Base-by-base conservation (phyloP, 257 asterid species). In the Nicotiana paniculata region DNA sequence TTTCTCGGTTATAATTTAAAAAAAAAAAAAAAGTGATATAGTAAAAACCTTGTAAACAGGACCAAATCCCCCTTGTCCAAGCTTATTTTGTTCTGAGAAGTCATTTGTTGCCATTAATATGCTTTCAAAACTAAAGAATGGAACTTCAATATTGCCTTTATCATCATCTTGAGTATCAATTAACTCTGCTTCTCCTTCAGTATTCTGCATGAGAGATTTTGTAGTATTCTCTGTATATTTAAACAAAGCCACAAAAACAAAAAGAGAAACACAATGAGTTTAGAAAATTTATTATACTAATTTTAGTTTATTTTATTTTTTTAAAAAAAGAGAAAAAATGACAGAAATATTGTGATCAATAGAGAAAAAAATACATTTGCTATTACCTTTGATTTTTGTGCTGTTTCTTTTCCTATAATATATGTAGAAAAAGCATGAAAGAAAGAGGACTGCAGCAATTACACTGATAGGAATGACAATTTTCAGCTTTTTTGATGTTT, bases 1-100 rank as follows among this genome's bases (percentile, higher is more conserved):
- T 65, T 65, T 30, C 10, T 65, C 12, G 8, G 1, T 6, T 70
- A 21, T 21, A 5, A 43, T 32, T 21, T 21, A 21, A 21, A 21
- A 28, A 28, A 28, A 28, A 39, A 39, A 10, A 43, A 5, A 70
- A n/a, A 70, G 8, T 11, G 35, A 46, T 72, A 12, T 72, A 43
- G 24, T 37, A 39, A 37, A 13, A 43, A 72, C 79, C 79, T 72
- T 46, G 59, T 72, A 72, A 46, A 72, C 79, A 72, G 79, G 78
- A 46, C 79, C 79, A 72, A 72, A 72, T 21, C 79, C 79, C 3
- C 79, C 79, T 72, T 72, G 79, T 2, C 79, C 79, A 46, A 72
- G 79, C 39, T 72, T 72, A 72, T 72, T 72, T 72, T 46, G 59
- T 24, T 46, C 79, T 46, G 79, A 72, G 61, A 72, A 72, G 39